Evolutionary conservation across 805 yeast genomes (phyloP).

Genomic region (Spathaspora arborariae): DNA sequence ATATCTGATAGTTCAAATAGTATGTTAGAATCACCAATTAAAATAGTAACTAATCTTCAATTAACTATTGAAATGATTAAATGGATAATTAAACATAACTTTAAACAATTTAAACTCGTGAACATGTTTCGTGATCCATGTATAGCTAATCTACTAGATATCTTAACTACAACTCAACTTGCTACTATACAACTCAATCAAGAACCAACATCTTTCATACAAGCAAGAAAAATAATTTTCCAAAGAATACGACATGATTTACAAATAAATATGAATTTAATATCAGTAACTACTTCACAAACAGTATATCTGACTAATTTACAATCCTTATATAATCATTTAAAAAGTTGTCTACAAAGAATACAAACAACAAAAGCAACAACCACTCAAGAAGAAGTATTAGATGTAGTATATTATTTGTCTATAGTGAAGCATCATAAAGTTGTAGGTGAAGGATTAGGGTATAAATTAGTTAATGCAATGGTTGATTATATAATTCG

Average conservation of each 20-base stretch:
- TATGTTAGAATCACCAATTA: constrained; percentile 11
- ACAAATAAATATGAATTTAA: constrained; percentile 18
- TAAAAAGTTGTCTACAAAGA: constrained; percentile 5
- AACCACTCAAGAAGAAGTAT: background rate
- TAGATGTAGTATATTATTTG: constrained; percentile 15
- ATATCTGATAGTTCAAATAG: background rate
- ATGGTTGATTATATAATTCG: constrained; percentile 21
- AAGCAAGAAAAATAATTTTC: constrained; percentile 15
- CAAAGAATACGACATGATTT: constrained; percentile 25
- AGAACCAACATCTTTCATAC: constrained; percentile 1
- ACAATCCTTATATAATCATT: constrained; percentile 8
- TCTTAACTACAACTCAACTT: constrained; percentile 10
- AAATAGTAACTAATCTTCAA: constrained; percentile 20
- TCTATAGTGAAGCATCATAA: constrained; percentile 8
- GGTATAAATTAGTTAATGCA: constrained; percentile 20
- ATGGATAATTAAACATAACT: constrained; percentile 16
- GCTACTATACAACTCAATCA: constrained; percentile 2
- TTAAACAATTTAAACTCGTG: constrained; percentile 14
- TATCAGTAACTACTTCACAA: constrained; percentile 22
- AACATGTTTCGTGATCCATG: constrained; percentile 17
- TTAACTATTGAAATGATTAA: constrained; percentile 19
- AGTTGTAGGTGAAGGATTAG: constrained; percentile 11
- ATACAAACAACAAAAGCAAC: background rate
- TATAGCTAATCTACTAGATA: constrained; percentile 15
- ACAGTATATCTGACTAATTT: constrained; percentile 16